These are phyloP conservation scores for Rosa lucieae DNA, from an alignment of 306 rosid genomes.

Conservation along the genomic window DNA sequence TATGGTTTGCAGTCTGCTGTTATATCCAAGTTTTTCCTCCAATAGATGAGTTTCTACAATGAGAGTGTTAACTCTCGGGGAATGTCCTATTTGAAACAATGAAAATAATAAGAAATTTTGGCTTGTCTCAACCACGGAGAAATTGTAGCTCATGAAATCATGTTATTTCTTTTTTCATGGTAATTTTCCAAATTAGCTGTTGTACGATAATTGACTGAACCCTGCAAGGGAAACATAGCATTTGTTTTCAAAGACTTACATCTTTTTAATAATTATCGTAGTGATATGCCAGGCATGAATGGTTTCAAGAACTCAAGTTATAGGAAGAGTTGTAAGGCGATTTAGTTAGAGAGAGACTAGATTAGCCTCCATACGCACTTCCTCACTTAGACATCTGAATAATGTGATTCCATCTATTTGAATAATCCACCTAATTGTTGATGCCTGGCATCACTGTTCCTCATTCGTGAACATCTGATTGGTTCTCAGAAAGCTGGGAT, in stretches of 20 bases:
- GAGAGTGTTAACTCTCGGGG: conserved; percentile 46
- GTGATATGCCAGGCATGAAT: background rate
- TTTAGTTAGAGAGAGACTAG: background rate
- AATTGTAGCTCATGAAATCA: conserved; percentile 33
- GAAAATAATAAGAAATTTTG: conserved; percentile 79
- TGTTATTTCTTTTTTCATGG: conserved; percentile 6
- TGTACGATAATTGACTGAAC: conserved; percentile 1
- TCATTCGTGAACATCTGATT: background rate
- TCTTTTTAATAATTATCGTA: background rate
- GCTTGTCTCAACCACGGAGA: conserved; percentile 32
- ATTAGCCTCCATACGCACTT: background rate
- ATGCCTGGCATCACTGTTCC: background rate
- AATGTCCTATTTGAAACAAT: conserved; percentile 38
- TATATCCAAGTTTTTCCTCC: conserved; percentile 29
- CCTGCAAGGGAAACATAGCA: background rate
- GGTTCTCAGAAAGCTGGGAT: background rate
- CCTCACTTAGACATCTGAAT: background rate
- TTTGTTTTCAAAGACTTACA: background rate
- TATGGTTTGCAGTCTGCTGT: conserved; percentile 25
- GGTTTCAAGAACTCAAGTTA: no score
- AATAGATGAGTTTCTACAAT: conserved; percentile 29
- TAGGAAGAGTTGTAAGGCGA: background rate
- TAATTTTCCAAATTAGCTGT: background rate
- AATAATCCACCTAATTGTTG: background rate
- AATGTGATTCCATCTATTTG: background rate